These are phyloP conservation scores for Pythium biforme DNA, from an alignment of 352 stramenopile species.

Conservation along the genomic window DNA sequence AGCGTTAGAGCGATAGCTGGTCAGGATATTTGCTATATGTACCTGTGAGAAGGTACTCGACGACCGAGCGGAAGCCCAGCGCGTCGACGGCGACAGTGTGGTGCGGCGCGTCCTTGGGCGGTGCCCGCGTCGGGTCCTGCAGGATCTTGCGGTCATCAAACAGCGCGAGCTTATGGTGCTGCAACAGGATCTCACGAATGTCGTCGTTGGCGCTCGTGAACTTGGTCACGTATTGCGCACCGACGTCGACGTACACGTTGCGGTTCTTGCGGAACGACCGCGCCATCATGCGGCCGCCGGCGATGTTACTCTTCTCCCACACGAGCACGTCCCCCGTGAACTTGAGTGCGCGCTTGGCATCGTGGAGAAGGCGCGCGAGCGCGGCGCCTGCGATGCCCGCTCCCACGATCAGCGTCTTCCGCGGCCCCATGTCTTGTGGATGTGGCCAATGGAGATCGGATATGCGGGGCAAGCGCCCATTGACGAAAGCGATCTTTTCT, in stretches of 20 bases:
- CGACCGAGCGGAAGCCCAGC: constrained; percentile 54
- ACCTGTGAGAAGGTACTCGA: constrained; percentile 55
- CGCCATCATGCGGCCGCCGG: constrained; percentile 64
- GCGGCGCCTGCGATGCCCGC: constrained; percentile 59
- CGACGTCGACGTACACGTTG: constrained; percentile 57
- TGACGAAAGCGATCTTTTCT: constrained; percentile 1
- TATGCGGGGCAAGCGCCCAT: no score
- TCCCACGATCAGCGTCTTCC: constrained; percentile 58
- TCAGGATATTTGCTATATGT: not conserved
- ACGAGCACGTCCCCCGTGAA: constrained; percentile 38
- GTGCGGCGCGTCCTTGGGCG: constrained; percentile 23
- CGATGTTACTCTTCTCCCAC: constrained; percentile 76
- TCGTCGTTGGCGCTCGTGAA: constrained; percentile 52
- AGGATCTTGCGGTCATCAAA: constrained; percentile 53
- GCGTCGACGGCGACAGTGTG: constrained; percentile 42
- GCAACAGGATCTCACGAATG: constrained; percentile 35
- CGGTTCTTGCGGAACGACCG: constrained; percentile 61
- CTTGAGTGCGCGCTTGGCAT: constrained; percentile 26
- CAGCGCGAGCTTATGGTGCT: constrained; percentile 33
- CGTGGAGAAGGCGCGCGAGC: constrained; percentile 49
- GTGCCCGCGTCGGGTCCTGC: constrained; percentile 42
- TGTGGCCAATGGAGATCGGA: not conserved
- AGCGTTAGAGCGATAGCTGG: no score
- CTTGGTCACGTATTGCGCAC: constrained; percentile 67
- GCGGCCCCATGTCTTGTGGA: constrained; percentile 28